phyloP scores from a whole-genome alignment of 116 monocot genomes.

The Trichopus zeylanicus region DNA sequence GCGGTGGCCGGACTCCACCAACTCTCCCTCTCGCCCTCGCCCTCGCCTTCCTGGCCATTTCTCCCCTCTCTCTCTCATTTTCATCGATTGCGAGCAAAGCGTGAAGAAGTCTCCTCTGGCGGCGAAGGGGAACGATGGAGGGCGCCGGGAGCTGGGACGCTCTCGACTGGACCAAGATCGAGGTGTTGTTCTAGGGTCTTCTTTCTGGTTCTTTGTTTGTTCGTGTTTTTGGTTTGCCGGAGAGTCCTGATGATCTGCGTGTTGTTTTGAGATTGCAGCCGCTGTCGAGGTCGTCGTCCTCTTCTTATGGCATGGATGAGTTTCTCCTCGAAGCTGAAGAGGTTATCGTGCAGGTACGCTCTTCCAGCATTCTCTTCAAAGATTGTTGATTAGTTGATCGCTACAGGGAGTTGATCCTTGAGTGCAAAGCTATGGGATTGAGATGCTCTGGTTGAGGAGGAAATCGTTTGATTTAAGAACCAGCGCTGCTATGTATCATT shows the following conservation, averaged over 20 bases:
- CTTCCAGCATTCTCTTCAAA: background rate
- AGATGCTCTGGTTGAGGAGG: too few species aligned
- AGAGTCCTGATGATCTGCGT: background rate
- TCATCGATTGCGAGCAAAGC: too few species aligned
- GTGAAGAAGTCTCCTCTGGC: too few species aligned
- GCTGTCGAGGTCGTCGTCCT: conserved; percentile 30
- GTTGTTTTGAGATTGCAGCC: conserved; percentile 23
- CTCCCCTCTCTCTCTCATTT: too few species aligned
- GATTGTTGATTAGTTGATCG: background rate
- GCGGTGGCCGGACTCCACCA: too few species aligned
- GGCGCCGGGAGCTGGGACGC: conserved; percentile 47
- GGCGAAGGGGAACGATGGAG: conserved; percentile 47
- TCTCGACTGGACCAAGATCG: conserved; percentile 81
- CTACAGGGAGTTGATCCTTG: too few species aligned
- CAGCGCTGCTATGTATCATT: too few species aligned
- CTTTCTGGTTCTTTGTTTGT: background rate
- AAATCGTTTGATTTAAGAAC: too few species aligned
- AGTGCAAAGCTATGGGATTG: too few species aligned
- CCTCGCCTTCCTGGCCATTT: too few species aligned
- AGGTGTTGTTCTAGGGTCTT: conserved; percentile 24
- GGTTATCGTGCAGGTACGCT: conserved; percentile 54
- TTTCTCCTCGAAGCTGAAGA: conserved; percentile 82
- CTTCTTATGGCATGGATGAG: conserved; percentile 42
- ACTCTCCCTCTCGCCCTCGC: too few species aligned
- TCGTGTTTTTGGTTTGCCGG: too few species aligned